Conservation (phyloP, 345 rosid species). For the Physaria fendleri region DNA sequence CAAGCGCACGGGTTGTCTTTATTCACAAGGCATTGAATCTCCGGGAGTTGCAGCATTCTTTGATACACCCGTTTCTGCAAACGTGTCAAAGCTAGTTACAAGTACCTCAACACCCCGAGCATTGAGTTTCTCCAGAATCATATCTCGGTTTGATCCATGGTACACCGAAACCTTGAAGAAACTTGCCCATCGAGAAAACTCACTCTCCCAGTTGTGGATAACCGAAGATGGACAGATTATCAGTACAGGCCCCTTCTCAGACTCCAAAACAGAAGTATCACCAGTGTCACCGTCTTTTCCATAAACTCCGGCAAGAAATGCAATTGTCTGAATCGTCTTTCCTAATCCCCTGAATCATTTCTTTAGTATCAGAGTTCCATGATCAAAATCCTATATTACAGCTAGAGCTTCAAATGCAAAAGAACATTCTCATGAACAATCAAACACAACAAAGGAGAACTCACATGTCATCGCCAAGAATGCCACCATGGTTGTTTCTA, state of each 20-base stretch:
- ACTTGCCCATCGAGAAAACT: constrained; percentile 80
- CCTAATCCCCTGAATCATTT: constrained; percentile 72
- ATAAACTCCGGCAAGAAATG: constrained; percentile 82
- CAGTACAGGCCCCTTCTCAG: constrained; percentile 48
- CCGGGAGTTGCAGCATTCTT: constrained; percentile 83
- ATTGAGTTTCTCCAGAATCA: constrained; percentile 63
- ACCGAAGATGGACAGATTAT: constrained; percentile 87
- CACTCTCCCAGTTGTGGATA: constrained; percentile 86
- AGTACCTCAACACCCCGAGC: constrained; percentile 63
- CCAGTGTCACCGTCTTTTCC: constrained; percentile 58
- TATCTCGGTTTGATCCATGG: constrained; percentile 77
- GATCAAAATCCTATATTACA: background rate
- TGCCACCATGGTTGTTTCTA: constrained; percentile 76
- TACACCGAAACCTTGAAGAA: constrained; percentile 67
- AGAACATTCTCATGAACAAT: background rate
- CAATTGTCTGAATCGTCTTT: constrained; percentile 92
- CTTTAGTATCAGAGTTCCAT: constrained; percentile 14
- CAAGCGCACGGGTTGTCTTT: constrained; percentile 82
- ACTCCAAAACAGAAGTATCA: constrained; percentile 26
- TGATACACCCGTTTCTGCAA: constrained; percentile 72
- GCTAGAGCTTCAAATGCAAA: background rate
- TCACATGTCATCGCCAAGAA: constrained; percentile 98
- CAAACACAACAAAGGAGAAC: background rate
- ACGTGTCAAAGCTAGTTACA: constrained; percentile 80
- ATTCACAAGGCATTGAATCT: constrained; percentile 79